Conservation (phyloP, 164 flowering plant genomes). For the Magnolia changhungtana region DNA sequence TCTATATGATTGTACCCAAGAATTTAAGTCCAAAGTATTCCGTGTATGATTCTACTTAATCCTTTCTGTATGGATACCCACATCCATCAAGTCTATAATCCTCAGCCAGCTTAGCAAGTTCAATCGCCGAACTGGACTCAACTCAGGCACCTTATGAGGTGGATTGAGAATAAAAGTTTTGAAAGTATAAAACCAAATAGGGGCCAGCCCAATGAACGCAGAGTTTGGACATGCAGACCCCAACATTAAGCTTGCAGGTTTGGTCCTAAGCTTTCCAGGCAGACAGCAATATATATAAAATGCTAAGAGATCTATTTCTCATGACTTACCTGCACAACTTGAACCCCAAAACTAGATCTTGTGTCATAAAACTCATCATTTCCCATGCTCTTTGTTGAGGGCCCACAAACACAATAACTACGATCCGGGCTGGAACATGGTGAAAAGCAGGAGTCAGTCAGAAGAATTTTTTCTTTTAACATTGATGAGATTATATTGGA, state of each 20-base stretch:
- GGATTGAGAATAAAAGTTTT: not conserved
- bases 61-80: too few relatives aligned
- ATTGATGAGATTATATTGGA: too few relatives aligned
- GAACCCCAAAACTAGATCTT: constrained; percentile 77
- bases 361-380: constrained; percentile 76
- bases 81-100: too few relatives aligned
- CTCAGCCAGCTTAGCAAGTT: too few relatives aligned
- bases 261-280: too few relatives aligned
- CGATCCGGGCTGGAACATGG: constrained; percentile 70
- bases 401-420: constrained; percentile 88
- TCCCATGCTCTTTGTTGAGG: constrained; percentile 59
- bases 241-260: too few relatives aligned
- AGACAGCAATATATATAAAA: not conserved
- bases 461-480: too few relatives aligned
- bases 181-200: not conserved
- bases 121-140: not conserved
- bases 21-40: too few relatives aligned
- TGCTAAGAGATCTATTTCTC: not conserved
- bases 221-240: too few relatives aligned
- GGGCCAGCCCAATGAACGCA: not conserved
- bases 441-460: not conserved
- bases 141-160: not conserved
- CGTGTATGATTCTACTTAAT: too few relatives aligned
- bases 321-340: constrained; percentile 80
- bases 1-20: too few relatives aligned